A percentile compares a stretch with the other conserved stretches of the same genome.
Conservation (phyloP, 202 grass and related monocot genomes). For the Dendrocalamus latiflorus region DNA sequence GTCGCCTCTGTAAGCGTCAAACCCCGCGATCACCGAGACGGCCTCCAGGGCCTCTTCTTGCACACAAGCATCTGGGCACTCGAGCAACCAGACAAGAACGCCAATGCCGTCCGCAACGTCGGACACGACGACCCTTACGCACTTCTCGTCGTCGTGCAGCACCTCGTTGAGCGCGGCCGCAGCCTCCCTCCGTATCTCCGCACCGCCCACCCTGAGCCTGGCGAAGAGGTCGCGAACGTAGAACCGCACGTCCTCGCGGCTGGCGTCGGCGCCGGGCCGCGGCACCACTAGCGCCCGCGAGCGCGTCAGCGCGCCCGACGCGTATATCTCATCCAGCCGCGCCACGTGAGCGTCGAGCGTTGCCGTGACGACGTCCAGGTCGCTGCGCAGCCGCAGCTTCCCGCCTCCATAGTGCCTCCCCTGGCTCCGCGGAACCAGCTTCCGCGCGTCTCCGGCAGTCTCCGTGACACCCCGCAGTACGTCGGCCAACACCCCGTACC, state of each 20-base stretch:
- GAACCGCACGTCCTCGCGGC: conserved; percentile 76
- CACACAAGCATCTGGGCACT: conserved; percentile 40
- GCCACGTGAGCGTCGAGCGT: conserved; percentile 47
- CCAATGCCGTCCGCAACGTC: conserved; percentile 52
- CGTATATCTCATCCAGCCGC: conserved; percentile 47
- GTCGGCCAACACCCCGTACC: conserved; percentile 10
- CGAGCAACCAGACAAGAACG: conserved; percentile 60
- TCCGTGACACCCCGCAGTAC: conserved; percentile 38
- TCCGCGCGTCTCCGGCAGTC: conserved; percentile 6
- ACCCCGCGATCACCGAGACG: conserved; percentile 44
- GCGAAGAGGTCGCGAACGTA: conserved; percentile 77
- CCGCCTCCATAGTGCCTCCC: conserved; percentile 60
- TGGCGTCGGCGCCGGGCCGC: conserved; percentile 35
- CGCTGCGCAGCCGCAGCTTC: conserved; percentile 81
- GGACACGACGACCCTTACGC: conserved; percentile 42
- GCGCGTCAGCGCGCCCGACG: conserved; percentile 37
- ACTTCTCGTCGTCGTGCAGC: conserved; percentile 59
- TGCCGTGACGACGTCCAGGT: conserved; percentile 54
- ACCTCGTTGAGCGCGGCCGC: conserved; percentile 44
- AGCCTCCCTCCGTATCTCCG: conserved; percentile 50
- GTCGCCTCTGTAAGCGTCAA: conserved; percentile 47
- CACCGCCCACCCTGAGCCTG: conserved; percentile 45
- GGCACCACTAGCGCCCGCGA: conserved; percentile 55
- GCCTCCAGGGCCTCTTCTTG: conserved; percentile 54
- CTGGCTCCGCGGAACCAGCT: conserved; percentile 53